A percentile compares a stretch with the other conserved stretches of the same genome.
phyloP scores from a whole-genome alignment of 306 rosid genomes.

The Hylodesmum podocarpum region DNA sequence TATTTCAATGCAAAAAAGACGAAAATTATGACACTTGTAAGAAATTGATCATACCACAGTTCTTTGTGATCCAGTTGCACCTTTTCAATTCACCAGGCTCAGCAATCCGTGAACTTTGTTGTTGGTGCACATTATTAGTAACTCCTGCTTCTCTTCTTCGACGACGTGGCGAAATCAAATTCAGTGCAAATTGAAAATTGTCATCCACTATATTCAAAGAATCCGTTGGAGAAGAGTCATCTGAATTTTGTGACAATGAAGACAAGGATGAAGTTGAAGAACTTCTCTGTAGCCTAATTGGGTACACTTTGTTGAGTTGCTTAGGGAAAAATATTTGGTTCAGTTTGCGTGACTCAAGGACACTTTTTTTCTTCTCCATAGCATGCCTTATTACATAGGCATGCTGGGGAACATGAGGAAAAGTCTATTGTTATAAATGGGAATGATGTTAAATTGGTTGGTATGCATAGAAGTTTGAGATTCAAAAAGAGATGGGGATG shows the following conservation, averaged over 20 bases:
- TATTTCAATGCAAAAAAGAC: background rate
- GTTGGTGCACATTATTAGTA: constrained; percentile 33
- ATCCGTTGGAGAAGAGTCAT: constrained; percentile 65
- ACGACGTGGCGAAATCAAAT: constrained; percentile 49
- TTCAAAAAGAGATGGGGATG: constrained; percentile 25
- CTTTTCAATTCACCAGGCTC: constrained; percentile 62
- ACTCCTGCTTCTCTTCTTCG: constrained; percentile 45
- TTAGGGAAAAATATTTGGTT: constrained; percentile 54
- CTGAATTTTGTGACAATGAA: constrained; percentile 75
- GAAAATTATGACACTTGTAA: background rate
- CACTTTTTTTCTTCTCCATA: constrained; percentile 51
- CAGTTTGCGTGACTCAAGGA: constrained; percentile 50
- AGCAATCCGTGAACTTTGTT: background rate
- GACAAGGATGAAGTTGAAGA: constrained; percentile 66
- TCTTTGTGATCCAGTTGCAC: constrained; percentile 89
- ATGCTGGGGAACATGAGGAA: constrained; percentile 31
- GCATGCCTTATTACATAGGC: constrained; percentile 53
- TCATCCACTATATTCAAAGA: constrained; percentile 56
- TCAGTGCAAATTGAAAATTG: constrained; percentile 56
- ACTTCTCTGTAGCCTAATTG: constrained; percentile 76
- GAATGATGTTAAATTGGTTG: constrained; percentile 24
- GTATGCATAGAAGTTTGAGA: constrained; percentile 5
- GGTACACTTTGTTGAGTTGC: constrained; percentile 74
- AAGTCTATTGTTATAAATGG: constrained; percentile 11
- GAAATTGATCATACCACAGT: constrained; percentile 56